Evolutionary conservation across 1,284 basidiomycete genomes (phyloP), one percentile per base, ranked within the genome.

Genomic region (Cryptococcus sp.): DNA sequence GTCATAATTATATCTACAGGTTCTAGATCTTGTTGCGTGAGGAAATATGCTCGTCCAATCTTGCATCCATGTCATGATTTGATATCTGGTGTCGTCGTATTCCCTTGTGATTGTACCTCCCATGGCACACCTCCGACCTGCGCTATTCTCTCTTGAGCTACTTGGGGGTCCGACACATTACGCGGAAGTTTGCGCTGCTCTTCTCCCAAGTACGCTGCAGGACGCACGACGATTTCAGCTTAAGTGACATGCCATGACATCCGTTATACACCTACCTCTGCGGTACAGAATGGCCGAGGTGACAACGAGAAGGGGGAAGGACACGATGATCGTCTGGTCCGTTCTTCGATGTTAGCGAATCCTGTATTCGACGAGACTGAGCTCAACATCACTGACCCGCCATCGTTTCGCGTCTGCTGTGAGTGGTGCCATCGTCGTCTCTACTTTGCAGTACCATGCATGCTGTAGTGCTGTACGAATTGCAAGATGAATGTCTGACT

Each of bases 211-310:
- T 66, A 74, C 13, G 68, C 73, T 75, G 54, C 19, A 16, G 16
- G 25, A n/a, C 4, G 5, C 15, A 5, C 19, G 25, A 7, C 2
- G 11, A 52, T 23, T 29, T 3, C 7, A 26, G 52, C 8, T 46
- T 55, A 49, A 57, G 45, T 50, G 15, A 13, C 40, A 17, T 43
- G 54, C 58, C 50, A 19, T 50, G 39, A 23, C n/a, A 13, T 10
- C 29, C 29, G 29, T 2, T 38, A 0, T 3, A 3, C 0, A 62
- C 71, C 51, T 52, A 78, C 76, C 64, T 52, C 76, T 64, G 45
- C 74, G 68, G 57, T 78, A 78, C 26, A 78, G 56, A 48, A 78
- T 75, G 16, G 70, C 75, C 8, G 72, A 67, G 5, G 76, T 78
- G 7, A 72, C 75, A 3, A 76, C 71, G 13, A 78, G 64, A 2